Percentiles rank a stretch among this genome's conserved stretches.
Evolutionary conservation across 441 rosid genomes (phyloP).

Genomic region (Pelargonium myrrhifolium): DNA sequence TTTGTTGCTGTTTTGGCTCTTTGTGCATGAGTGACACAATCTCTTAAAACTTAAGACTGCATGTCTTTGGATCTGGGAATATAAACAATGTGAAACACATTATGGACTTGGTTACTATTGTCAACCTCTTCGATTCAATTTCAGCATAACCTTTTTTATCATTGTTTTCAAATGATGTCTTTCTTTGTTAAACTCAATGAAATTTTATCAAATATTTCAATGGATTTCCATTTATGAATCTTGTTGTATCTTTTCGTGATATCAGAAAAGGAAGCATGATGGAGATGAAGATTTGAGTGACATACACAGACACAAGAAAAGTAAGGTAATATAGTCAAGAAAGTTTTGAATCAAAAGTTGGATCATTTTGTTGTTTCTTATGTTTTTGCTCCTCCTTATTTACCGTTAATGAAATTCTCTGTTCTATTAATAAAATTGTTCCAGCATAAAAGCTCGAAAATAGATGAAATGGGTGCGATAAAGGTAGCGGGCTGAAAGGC

Average conservation of each 20-base stretch:
- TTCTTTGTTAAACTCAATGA: background rate
- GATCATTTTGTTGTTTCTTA: background rate
- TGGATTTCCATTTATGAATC: background rate
- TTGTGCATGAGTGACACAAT: background rate
- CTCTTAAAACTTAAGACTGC: background rate
- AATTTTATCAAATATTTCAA: background rate
- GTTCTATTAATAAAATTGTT: slow-evolving; percentile 11
- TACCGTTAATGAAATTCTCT: slow-evolving; percentile 10
- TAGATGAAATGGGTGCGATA: slow-evolving; percentile 80
- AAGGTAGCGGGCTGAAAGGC: slow-evolving; percentile 75
- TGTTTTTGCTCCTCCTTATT: background rate
- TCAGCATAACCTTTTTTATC: background rate
- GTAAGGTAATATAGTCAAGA: slow-evolving; percentile 53
- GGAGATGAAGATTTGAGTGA: slow-evolving; percentile 9
- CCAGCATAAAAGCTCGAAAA: slow-evolving; percentile 88
- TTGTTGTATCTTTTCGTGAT: background rate
- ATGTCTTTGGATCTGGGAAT: background rate
- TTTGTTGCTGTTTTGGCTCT: background rate
- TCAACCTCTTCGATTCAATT: background rate
- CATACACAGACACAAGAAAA: slow-evolving; percentile 72
- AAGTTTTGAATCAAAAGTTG: no score
- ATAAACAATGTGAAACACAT: background rate
- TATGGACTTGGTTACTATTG: background rate
- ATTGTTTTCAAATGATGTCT: background rate
- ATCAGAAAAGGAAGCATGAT: slow-evolving; percentile 19